These are phyloP conservation scores for Wickerhamiella allomyrinae DNA, from an alignment of 805 yeast genomes.

Conservation along the genomic window DNA sequence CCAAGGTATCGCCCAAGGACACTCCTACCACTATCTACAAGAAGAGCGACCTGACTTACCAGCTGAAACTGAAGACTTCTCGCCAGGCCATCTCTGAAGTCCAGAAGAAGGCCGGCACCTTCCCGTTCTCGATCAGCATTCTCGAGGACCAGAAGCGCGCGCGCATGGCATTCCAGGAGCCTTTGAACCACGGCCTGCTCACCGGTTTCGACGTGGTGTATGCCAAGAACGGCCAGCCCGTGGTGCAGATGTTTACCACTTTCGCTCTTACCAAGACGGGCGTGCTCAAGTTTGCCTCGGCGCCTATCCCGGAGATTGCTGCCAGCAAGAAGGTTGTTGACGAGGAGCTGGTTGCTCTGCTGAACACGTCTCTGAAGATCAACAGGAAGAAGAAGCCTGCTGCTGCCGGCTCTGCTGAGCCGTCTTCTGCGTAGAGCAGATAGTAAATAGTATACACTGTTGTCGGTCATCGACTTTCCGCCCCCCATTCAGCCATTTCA, in stretches of 20 bases:
- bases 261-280: conserved; percentile 65
- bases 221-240: conserved; percentile 50
- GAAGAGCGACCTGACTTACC: conserved; percentile 49
- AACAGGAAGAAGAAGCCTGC: conserved; percentile 32
- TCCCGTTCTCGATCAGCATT: conserved; percentile 55
- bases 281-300: conserved; percentile 45
- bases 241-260: conserved; percentile 64
- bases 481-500: too few relatives aligned
- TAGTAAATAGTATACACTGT: too few relatives aligned
- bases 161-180: conserved; percentile 61
- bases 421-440: too few relatives aligned
- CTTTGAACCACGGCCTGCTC: conserved; percentile 50
- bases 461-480: too few relatives aligned
- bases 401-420: conserved; percentile 11
- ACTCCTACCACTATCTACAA: conserved; percentile 57
- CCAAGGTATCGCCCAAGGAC: conserved; percentile 48
- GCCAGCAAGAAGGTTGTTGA: conserved; percentile 38
- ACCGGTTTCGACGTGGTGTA: conserved; percentile 53
- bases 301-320: conserved; percentile 35
- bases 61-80: conserved; percentile 57
- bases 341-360: conserved; percentile 33
- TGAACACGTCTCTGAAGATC: conserved; percentile 37
- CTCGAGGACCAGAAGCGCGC: conserved; percentile 57
- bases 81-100: conserved; percentile 52
- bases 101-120: conserved; percentile 48